phyloP scores from a whole-genome alignment of 179 eudicot species.

The Beta lomatogona region DNA sequence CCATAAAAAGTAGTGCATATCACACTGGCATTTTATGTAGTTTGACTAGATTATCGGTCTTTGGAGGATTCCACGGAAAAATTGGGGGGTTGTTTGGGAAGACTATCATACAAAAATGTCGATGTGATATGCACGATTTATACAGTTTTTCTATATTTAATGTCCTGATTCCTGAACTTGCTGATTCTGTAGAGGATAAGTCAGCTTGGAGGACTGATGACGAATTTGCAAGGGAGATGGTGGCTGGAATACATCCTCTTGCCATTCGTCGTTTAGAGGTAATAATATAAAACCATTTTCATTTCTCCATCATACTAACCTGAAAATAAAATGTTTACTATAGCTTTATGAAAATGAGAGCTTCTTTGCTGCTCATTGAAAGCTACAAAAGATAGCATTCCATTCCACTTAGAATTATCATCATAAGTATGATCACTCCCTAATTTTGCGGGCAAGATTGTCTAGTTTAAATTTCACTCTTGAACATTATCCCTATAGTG shows the following conservation, averaged over 20 bases:
- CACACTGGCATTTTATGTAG: too few relatives aligned
- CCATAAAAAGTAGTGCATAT: background rate
- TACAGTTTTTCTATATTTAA: too few relatives aligned
- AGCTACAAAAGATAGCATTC: background rate
- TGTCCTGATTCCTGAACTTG: background rate
- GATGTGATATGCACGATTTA: too few relatives aligned
- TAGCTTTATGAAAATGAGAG: background rate
- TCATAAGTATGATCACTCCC: background rate
- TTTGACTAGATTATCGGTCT: too few relatives aligned
- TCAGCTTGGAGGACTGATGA: slow-evolving; percentile 91
- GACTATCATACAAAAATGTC: too few relatives aligned
- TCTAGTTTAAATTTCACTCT: background rate
- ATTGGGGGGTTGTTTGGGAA: too few relatives aligned
- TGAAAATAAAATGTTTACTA: background rate
- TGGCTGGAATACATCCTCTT: slow-evolving; percentile 76
- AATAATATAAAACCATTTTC: background rate
- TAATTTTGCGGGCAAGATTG: background rate
- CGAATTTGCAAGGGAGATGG: slow-evolving; percentile 88
- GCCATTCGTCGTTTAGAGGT: slow-evolving; percentile 62
- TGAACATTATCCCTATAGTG: background rate
- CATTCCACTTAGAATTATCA: too few relatives aligned
- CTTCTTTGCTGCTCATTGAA: background rate
- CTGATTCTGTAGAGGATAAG: slow-evolving; percentile 45
- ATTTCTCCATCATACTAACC: background rate
- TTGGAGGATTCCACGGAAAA: too few relatives aligned